Evolutionary conservation across 2,329 filamentous ascomycete species (phyloP).

Genomic region (Cladorrhinum sp.): DNA sequence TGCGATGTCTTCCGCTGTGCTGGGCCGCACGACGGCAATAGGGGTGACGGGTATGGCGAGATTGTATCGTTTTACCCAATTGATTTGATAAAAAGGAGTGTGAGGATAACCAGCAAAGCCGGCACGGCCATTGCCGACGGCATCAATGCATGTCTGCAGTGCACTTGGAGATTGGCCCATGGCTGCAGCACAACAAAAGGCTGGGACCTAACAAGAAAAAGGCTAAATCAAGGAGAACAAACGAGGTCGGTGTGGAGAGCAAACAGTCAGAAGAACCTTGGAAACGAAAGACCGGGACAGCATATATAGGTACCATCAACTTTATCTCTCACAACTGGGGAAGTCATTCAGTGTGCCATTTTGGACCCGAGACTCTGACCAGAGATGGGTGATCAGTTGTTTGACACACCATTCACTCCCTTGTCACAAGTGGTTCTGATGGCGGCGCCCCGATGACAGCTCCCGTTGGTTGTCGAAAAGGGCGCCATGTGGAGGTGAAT

Average conservation of each 20-base stretch:
- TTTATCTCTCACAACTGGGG: too few species aligned
- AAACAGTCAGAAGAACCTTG: not conserved
- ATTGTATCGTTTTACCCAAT: conserved; percentile 54
- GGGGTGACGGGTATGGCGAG: conserved; percentile 50
- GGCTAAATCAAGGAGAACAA: not conserved
- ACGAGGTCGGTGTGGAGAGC: not conserved
- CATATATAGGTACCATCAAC: not conserved
- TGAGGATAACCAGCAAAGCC: conserved; percentile 47
- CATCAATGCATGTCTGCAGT: conserved; percentile 44
- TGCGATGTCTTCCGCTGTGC: conserved; percentile 51
- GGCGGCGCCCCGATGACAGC: too few species aligned
- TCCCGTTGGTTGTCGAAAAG: too few species aligned
- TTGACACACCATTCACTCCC: too few species aligned
- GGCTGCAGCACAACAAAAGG: not conserved
- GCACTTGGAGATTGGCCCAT: conserved; percentile 46
- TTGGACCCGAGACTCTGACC: too few species aligned
- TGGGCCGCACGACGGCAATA: conserved; percentile 54
- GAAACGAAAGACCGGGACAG: not conserved
- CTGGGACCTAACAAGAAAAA: not conserved
- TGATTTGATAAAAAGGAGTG: conserved; percentile 42
- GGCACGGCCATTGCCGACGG: conserved; percentile 43
- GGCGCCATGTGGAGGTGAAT: not conserved
- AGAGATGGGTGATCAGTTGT: too few species aligned
- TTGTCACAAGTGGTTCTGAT: too few species aligned
- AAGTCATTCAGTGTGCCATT: too few species aligned